phyloP scores from a whole-genome alignment of 1,284 basidiomycete species.

The Apiotrichum akiyoshidainum region DNA sequence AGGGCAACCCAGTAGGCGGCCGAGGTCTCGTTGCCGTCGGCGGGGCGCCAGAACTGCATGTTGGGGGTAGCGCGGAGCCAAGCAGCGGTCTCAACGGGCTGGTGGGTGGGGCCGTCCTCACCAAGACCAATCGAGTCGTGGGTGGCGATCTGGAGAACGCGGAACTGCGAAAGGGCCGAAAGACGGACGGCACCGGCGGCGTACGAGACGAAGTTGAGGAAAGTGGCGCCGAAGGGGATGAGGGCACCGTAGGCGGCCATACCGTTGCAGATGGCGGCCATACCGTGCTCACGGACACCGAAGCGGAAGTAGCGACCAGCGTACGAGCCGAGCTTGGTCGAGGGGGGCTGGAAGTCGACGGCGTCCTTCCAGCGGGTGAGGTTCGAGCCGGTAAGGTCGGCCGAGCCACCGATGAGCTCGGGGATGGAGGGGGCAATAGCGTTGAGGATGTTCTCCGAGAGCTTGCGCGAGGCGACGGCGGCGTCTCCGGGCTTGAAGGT shows the following conservation, averaged over 20 bases:
- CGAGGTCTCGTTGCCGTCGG: slow-evolving; percentile 90
- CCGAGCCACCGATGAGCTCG: slow-evolving; percentile 84
- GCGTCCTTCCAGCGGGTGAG: slow-evolving; percentile 77
- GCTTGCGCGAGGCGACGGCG: slow-evolving; percentile 85
- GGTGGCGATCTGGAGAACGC: slow-evolving; percentile 68
- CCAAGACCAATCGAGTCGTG: slow-evolving; percentile 86
- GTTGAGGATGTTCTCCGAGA: slow-evolving; percentile 84
- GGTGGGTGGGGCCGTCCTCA: slow-evolving; percentile 78
- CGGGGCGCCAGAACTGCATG: slow-evolving; percentile 84
- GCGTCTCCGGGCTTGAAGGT: slow-evolving; percentile 70
- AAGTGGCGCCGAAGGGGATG: slow-evolving; percentile 81
- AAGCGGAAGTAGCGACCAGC: slow-evolving; percentile 88
- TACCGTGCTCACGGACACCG: slow-evolving; percentile 95
- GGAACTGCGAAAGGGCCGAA: slow-evolving; percentile 82
- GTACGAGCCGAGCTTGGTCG: slow-evolving; percentile 77
- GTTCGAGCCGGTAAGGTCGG: slow-evolving; percentile 89
- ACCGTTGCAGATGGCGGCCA: slow-evolving; percentile 94
- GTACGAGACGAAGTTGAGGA: slow-evolving; percentile 94
- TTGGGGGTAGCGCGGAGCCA: slow-evolving; percentile 78
- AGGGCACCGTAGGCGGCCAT: slow-evolving; percentile 76
- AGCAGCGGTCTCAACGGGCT: slow-evolving; percentile 70
- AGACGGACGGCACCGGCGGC: slow-evolving; percentile 86
- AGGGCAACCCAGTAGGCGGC: slow-evolving; percentile 82
- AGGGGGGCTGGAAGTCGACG: slow-evolving; percentile 84
- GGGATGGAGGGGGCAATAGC: slow-evolving; percentile 72